A percentile compares a stretch with the other conserved stretches of the same genome.
Evolutionary conservation across 1,284 basidiomycete species (phyloP).

Genomic region (Takashimella koratensis): DNA sequence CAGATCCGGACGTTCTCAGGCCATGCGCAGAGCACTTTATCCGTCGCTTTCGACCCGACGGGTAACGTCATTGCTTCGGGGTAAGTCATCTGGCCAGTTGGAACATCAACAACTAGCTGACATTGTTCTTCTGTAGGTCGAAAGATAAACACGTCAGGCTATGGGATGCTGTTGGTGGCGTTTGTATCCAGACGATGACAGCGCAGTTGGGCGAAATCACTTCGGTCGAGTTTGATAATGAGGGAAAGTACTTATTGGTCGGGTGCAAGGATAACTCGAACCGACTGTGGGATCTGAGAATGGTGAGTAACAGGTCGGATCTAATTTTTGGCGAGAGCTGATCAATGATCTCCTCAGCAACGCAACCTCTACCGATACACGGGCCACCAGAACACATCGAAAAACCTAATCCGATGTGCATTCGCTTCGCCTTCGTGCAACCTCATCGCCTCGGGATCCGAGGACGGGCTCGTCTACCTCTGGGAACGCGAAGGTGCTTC

Average conservation of each 20-base stretch:
- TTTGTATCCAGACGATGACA: constrained; percentile 49
- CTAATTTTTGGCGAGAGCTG: neutral
- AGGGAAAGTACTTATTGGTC: constrained; percentile 50
- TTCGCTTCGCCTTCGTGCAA: constrained; percentile 46
- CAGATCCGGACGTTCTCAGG: constrained; percentile 53
- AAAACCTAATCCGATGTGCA: constrained; percentile 51
- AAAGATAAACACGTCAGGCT: constrained; percentile 53
- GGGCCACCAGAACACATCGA: constrained; percentile 53
- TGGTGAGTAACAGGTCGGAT: constrained; percentile 38
- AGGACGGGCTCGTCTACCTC: constrained; percentile 46
- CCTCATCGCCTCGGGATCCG: constrained; percentile 50
- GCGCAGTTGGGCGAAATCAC: constrained; percentile 53
- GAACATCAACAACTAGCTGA: too few relatives aligned
- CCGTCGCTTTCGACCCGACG: constrained; percentile 50
- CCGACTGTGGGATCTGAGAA: constrained; percentile 47
- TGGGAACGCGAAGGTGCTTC: constrained; percentile 37
- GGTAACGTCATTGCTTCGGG: constrained; percentile 52
- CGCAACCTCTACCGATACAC: constrained; percentile 51
- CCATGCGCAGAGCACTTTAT: constrained; percentile 50
- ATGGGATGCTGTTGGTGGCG: constrained; percentile 53
- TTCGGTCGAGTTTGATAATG: constrained; percentile 51
- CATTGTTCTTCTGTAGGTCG: constrained; percentile 24
- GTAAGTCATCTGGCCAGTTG: constrained; percentile 13
- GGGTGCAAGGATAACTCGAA: constrained; percentile 53
- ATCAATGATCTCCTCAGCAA: constrained; percentile 32